Conservation (phyloP, 2,329 filamentous ascomycete species). For the Zasmidium angulare region DNA sequence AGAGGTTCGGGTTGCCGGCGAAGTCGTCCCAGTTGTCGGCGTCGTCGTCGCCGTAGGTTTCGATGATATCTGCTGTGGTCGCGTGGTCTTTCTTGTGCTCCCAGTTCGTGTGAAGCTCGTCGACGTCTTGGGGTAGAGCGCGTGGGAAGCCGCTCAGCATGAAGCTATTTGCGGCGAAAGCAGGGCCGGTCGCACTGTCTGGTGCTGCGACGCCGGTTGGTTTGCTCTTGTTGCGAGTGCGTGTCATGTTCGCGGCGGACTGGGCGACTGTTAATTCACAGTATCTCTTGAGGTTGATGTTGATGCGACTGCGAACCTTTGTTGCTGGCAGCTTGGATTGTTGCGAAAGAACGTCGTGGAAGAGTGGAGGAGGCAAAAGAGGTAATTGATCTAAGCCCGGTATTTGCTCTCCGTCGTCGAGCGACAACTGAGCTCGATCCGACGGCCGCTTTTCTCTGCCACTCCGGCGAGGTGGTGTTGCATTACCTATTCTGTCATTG, state of each 20-base stretch:
- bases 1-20: constrained; percentile 6
- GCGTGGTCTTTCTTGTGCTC: constrained; percentile 11
- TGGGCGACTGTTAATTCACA: not conserved
- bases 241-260: not conserved
- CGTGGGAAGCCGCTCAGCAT: constrained; percentile 19
- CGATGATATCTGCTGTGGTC: not conserved
- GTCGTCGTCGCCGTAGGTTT: constrained; percentile 14
- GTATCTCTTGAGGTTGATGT: not conserved
- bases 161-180: constrained; percentile 10
- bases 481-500: not conserved
- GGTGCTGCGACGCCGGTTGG: not conserved
- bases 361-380: not conserved
- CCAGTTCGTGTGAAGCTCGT: constrained; percentile 5
- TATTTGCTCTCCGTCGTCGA: not conserved
- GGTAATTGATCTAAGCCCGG: not conserved
- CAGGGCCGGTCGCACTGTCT: not conserved
- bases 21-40: constrained; percentile 25
- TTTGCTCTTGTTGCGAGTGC: not conserved
- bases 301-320: not conserved
- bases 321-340: no score
- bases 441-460: not conserved
- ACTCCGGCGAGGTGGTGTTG: not conserved
- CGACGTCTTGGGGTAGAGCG: not conserved
- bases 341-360: no score
- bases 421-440: not conserved